These are phyloP conservation scores for Lepiota venenata DNA, from an alignment of 768 basidiomycete species.

Conservation along the genomic window DNA sequence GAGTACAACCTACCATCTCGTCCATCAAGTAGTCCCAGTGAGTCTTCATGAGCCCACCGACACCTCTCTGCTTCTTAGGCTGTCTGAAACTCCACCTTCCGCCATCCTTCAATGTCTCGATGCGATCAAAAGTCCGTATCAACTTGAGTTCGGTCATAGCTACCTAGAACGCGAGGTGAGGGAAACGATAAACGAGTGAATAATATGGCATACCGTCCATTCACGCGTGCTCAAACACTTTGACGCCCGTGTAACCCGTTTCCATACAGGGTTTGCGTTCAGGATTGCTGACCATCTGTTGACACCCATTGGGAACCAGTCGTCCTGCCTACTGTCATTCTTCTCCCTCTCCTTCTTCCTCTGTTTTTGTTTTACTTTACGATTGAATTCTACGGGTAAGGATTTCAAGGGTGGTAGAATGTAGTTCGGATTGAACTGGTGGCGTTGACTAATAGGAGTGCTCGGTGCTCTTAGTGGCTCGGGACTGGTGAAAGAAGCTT, in stretches of 20 bases:
- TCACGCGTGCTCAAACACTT: conserved; percentile 81
- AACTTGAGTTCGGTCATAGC: conserved; percentile 79
- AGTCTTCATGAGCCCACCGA: conserved; percentile 71
- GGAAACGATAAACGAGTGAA: background rate
- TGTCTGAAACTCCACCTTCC: conserved; percentile 92
- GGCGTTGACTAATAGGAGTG: conserved; percentile 24
- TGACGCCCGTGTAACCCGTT: conserved; percentile 60
- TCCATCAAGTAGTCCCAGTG: conserved; percentile 97
- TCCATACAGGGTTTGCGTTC: conserved; percentile 73
- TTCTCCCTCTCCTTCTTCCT: conserved; percentile 47
- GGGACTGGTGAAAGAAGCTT: conserved; percentile 13
- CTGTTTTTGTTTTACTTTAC: conserved; percentile 32
- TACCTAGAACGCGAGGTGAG: conserved; percentile 41
- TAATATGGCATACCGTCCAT: conserved; percentile 60
- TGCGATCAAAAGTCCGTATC: conserved; percentile 75
- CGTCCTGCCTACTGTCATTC: conserved; percentile 49
- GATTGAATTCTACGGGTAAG: conserved; percentile 50
- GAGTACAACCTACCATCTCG: conserved; percentile 71
- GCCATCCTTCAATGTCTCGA: conserved; percentile 77
- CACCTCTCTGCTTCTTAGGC: conserved; percentile 87
- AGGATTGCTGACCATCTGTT: conserved; percentile 74
- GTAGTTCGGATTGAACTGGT: conserved; percentile 44
- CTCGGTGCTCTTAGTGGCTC: conserved; percentile 13
- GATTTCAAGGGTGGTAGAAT: conserved; percentile 51
- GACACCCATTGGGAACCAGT: conserved; percentile 62